phyloP scores from a whole-genome alignment of 768 basidiomycete species.

The Asterophora parasitica region DNA sequence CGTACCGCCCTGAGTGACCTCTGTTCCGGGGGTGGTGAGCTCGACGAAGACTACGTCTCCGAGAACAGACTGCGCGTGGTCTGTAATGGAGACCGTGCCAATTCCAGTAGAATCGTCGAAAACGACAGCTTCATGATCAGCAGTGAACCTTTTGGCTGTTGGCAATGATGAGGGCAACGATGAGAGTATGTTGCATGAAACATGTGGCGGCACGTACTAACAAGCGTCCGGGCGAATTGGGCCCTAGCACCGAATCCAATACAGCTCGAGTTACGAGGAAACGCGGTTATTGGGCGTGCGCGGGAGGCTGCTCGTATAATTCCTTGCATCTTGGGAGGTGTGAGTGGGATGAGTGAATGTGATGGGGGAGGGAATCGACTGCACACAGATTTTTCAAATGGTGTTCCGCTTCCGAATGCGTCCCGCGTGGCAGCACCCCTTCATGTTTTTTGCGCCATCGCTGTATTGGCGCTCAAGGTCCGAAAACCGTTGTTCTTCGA shows the following conservation, averaged over 20 bases:
- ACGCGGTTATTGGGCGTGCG: constrained; percentile 12
- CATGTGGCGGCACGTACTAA: constrained; percentile 45
- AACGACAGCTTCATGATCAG: constrained; percentile 81
- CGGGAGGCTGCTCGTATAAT: constrained; percentile 29
- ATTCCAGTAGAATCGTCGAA: constrained; percentile 75
- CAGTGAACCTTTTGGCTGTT: constrained; percentile 74
- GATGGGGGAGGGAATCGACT: not conserved
- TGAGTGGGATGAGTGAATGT: not conserved
- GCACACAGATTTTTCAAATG: not conserved
- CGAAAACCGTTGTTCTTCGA: too few relatives aligned
- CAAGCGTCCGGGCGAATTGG: constrained; percentile 43
- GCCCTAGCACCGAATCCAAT: constrained; percentile 21
- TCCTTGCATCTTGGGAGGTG: constrained; percentile 32
- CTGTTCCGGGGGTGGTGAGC: constrained; percentile 60
- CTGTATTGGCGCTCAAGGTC: not conserved
- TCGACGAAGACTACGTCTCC: constrained; percentile 99
- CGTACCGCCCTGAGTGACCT: constrained; percentile 74
- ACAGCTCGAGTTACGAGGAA: constrained; percentile 19
- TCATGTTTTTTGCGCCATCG: not conserved
- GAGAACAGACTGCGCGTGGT: constrained; percentile 86
- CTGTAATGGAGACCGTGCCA: constrained; percentile 81
- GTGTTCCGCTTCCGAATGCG: not conserved
- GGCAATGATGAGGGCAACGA: constrained; percentile 11
- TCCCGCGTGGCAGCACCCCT: not conserved
- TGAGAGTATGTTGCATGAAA: not conserved